Evolutionary conservation across 129 eudicot species (phyloP), one percentile per base, ranked within the genome.

Genomic region (Lonicera japonica): DNA sequence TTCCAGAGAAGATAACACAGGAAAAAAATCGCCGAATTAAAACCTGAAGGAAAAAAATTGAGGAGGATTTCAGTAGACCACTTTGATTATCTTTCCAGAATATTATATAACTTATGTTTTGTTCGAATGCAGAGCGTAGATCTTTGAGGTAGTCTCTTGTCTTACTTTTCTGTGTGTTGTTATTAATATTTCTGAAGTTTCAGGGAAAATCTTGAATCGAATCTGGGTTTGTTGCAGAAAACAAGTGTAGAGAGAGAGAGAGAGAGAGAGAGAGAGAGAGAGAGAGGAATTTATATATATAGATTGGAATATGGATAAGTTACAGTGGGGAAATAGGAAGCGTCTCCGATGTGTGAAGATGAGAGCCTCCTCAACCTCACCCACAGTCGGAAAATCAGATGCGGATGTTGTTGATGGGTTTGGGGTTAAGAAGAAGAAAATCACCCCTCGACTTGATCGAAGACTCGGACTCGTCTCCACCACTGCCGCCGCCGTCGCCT

Each of bases 261-360:
- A 56, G 70, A 40, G 56, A 50, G 51, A 36, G 60, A 69, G 21
- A 47, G 64, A n/a, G n/a, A n/a, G n/a, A n/a, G n/a, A n/a, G n/a
- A n/a, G n/a, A n/a, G n/a, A 14, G 16, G n/a, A 43, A 75, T 76
- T 45, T 45, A 45, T 3, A 12, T 8, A 15, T 45, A 45, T 45
- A 45, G 20, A 38, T 15, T 11, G 17, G 21, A n/a, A 24, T 1
- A 77, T 75, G 94, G 94, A 84, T 72, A 84, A 79, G 60, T 68
- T 88, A 65, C 96, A 88, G 85, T 88, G 96, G 96, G 96, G 96
- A 5, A 88, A 80, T 59, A 84, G 94, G 54, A 88, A 88, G 79
- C 76, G 94, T 62, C 75, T 88, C 54, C 77, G 94, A 63, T 88
- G 90, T 65, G 82, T 82, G 11, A 84, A 85, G 63, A 89, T 88